Evolutionary conservation across 805 yeast species (phyloP), one percentile per base, ranked within the genome.

Genomic region (Sugiyamaella smithiae): DNA sequence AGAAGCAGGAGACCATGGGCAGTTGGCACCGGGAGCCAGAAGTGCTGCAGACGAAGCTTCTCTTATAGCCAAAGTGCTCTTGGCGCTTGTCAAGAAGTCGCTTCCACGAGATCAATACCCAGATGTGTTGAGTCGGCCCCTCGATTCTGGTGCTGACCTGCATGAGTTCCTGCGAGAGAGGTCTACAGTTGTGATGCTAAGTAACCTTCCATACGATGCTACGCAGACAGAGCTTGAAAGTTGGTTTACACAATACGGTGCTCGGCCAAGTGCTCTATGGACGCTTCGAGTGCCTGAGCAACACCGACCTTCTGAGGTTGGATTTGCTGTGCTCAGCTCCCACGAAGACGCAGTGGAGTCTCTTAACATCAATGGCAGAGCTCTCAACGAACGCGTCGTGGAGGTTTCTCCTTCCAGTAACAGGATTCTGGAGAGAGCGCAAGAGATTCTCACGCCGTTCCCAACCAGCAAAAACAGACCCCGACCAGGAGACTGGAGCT

Each of bases 401-500:
- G 96, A 90, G 63, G 84, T 90, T 5, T 91, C 87, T 57, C 95
- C 97, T 1, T 87, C 96, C 0, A 83, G 93, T 36, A 76, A 83
- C 2, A 70, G 76, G 35, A 86, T 90, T 2, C 71, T 90, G 42
- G 96, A 88, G 56, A 77, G 81, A 52, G 96, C 96, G 1, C 85
- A 81, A 57, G 95, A 85, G 33, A 77, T 90, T 37, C 70, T 90
- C 51, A 76, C 87, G 0, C 88, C 95, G 2, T 90, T 90, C 68
- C 96, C 97, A 12, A 81, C 84, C 25, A 77, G 82, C 29, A 85
- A 88, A 57, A 89, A 90, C 67, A 76, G 93, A 59, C 96, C 96
- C 19, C 75, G 97, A 62, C 97, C 97, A 0, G 97, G 97, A 17
- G 97, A 90, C 65, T 90, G 97, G 97, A 87, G 86, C n/a, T 90